Evolutionary conservation across 2,329 filamentous ascomycete genomes (phyloP).

Genomic region (Septoria linicola): DNA sequence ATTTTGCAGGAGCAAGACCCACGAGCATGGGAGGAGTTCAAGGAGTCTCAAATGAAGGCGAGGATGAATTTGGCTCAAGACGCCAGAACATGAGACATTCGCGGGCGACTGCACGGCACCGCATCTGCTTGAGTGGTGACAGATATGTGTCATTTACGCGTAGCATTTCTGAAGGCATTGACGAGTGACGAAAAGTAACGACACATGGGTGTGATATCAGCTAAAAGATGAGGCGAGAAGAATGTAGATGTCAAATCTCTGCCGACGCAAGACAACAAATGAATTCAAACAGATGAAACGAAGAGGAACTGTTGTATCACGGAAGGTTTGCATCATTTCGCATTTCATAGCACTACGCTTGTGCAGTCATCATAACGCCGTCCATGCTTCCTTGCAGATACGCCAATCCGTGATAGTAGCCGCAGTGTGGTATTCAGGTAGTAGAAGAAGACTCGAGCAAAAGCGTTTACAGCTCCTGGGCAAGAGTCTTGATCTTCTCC

Average conservation of each 20-base stretch:
- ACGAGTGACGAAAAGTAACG: not conserved
- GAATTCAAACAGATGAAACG: no score
- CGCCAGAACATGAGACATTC: slow-evolving; percentile 2
- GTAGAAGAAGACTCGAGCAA: slow-evolving; percentile 1
- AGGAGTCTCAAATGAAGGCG: slow-evolving; percentile 39
- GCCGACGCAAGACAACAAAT: no score
- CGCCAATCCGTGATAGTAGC: slow-evolving; percentile 13
- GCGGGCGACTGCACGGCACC: not conserved
- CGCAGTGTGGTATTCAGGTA: not conserved
- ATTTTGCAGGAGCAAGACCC: slow-evolving; percentile 52
- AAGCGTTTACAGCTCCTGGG: slow-evolving; percentile 39
- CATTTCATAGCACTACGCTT: slow-evolving; percentile 15
- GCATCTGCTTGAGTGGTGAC: not conserved
- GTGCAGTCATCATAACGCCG: slow-evolving; percentile 14
- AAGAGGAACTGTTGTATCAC: slow-evolving; percentile 4
- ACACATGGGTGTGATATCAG: no score
- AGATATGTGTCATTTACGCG: not conserved
- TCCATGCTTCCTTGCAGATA: slow-evolving; percentile 12
- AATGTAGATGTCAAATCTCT: no score
- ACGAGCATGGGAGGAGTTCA: slow-evolving; percentile 38
- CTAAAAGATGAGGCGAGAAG: no score
- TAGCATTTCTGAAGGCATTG: not conserved
- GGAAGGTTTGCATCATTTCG: slow-evolving; percentile 18
- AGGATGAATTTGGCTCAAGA: slow-evolving; percentile 33
- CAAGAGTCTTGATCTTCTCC: slow-evolving; percentile 85